A percentile compares a stretch with the other conserved stretches of the same genome.
phyloP scores from a whole-genome alignment of 1,284 basidiomycete species.

The Athelia psychrophila region DNA sequence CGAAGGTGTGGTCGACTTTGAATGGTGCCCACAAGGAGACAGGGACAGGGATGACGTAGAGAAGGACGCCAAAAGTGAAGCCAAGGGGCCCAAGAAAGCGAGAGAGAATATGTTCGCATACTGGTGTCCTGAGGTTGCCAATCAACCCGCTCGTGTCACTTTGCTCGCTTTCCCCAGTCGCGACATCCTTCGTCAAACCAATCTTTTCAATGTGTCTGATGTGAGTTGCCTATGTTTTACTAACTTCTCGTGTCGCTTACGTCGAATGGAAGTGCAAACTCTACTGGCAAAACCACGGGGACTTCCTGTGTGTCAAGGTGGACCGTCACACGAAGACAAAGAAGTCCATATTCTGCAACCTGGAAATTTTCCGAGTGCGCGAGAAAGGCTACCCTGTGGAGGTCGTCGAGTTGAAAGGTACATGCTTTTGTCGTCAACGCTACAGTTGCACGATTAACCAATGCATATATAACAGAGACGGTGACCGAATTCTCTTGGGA shows the following conservation, averaged over 20 bases:
- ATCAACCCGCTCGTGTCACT: constrained; percentile 97
- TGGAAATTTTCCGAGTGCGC: constrained; percentile 96
- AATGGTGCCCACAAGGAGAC: constrained; percentile 96
- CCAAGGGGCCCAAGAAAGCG: constrained; percentile 51
- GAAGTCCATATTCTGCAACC: constrained; percentile 98
- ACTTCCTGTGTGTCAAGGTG: constrained; percentile 99
- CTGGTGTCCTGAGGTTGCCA: constrained; percentile 96
- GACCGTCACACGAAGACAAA: constrained; percentile 99
- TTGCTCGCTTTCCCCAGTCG: constrained; percentile 89
- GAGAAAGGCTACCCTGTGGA: constrained; percentile 99
- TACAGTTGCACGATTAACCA: neutral
- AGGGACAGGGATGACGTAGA: constrained; percentile 79
- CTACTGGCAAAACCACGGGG: constrained; percentile 98
- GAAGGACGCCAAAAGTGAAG: constrained; percentile 44
- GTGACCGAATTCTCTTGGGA: constrained; percentile 99
- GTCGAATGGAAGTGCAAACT: constrained; percentile 79
- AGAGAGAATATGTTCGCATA: constrained; percentile 94
- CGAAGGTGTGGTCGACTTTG: constrained; percentile 97
- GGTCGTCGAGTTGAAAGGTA: constrained; percentile 95
- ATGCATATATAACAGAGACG: constrained; percentile 63
- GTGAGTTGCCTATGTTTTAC: constrained; percentile 41
- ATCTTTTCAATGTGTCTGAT: constrained; percentile 97
- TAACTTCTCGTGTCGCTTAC: constrained; percentile 3
- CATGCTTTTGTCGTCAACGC: neutral
- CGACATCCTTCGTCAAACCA: constrained; percentile 88